These are phyloP conservation scores for Cordyceps tenuipes DNA, from an alignment of 2,329 filamentous ascomycete species.

Conservation along the genomic window DNA sequence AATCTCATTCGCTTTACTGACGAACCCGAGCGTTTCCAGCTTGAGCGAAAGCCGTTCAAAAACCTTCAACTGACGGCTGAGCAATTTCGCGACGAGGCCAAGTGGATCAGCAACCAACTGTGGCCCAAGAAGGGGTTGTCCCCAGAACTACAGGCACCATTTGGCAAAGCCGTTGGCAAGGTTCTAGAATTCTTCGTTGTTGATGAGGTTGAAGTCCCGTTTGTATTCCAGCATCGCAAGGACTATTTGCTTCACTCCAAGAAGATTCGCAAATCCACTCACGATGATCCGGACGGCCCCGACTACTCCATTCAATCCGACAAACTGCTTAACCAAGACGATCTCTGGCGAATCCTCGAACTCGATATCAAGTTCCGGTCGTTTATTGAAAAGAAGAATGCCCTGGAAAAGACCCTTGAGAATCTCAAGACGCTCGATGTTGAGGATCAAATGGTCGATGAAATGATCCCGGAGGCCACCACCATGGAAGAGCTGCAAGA, in stretches of 20 bases:
- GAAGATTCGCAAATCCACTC: constrained; percentile 53
- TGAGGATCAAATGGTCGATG: constrained; percentile 67
- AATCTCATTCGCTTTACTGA: constrained; percentile 83
- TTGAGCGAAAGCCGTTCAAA: constrained; percentile 83
- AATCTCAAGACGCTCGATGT: constrained; percentile 59
- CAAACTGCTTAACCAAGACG: constrained; percentile 83
- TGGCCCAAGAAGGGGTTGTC: constrained; percentile 77
- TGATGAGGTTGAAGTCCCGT: constrained; percentile 91
- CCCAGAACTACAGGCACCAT: constrained; percentile 66
- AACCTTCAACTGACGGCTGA: constrained; percentile 72
- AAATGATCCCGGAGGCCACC: constrained; percentile 69
- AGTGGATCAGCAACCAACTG: constrained; percentile 86
- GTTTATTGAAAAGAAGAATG: constrained; percentile 82
- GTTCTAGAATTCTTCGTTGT: constrained; percentile 93
- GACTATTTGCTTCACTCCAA: constrained; percentile 92
- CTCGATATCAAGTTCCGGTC: constrained; percentile 92
- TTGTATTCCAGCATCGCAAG: constrained; percentile 96
- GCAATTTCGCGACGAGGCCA: constrained; percentile 80
- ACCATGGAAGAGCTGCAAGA: constrained; percentile 96
- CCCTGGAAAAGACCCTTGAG: constrained; percentile 70
- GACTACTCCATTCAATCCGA: constrained; percentile 71
- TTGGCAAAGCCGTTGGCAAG: constrained; percentile 81
- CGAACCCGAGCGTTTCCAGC: constrained; percentile 87
- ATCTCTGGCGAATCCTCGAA: constrained; percentile 92
- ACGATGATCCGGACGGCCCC: constrained; percentile 60